phyloP scores from a whole-genome alignment of 192 early-diverging fungal species.

The Powellomyces hirtus region DNA sequence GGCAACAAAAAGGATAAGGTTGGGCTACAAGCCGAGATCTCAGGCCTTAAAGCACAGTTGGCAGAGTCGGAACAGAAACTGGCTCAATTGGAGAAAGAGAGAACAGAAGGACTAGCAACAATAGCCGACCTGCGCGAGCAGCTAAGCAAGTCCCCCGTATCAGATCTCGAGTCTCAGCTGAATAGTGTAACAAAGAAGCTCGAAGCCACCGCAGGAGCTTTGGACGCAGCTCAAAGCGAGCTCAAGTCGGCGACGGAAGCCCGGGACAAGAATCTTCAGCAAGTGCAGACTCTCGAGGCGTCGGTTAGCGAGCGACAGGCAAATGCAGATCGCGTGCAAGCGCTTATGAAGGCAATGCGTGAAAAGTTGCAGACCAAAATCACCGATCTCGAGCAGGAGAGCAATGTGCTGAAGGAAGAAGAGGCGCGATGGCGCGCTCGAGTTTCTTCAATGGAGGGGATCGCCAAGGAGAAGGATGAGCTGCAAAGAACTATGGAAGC shows the following conservation, averaged over 20 bases:
- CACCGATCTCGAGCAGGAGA: slow-evolving; percentile 11
- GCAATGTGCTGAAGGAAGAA: slow-evolving; percentile 5
- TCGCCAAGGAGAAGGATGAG: background rate
- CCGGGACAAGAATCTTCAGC: slow-evolving; percentile 23
- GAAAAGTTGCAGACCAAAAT: slow-evolving; percentile 6
- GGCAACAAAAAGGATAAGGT: too few species aligned
- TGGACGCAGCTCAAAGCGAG: background rate
- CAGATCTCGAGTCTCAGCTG: background rate
- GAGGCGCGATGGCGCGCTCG: too few species aligned
- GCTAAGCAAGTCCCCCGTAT: background rate
- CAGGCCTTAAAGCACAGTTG: background rate
- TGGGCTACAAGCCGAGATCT: background rate
- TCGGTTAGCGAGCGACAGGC: slow-evolving; percentile 13
- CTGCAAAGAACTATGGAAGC: background rate
- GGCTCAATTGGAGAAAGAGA: background rate
- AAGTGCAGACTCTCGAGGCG: slow-evolving; percentile 17
- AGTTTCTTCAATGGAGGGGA: too few species aligned
- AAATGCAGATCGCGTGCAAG: slow-evolving; percentile 9
- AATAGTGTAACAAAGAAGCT: background rate
- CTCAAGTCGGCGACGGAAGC: slow-evolving; percentile 17
- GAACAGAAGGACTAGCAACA: background rate
- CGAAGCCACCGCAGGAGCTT: background rate
- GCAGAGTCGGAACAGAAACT: background rate
- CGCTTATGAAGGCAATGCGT: slow-evolving; percentile 10
- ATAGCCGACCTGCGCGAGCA: background rate